Evolutionary conservation across 1,139 yeast genomes (phyloP), one percentile per base, ranked within the genome.

Genomic region (Geotrichum bryndzae): DNA sequence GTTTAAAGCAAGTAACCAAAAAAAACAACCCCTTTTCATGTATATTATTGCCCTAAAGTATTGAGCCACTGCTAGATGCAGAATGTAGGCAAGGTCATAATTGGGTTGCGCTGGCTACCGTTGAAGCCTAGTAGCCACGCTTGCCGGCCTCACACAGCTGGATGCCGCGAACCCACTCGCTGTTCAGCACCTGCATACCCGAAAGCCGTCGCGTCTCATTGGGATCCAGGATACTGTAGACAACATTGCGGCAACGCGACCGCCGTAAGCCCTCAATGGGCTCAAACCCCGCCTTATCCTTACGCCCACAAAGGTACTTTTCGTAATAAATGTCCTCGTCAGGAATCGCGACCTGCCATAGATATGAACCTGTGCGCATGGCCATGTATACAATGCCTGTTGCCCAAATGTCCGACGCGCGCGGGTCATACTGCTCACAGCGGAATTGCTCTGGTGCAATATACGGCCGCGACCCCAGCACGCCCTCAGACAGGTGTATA

Each of bases 361-460:
- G 76, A 70, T 92, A 96, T 62, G 96, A 81, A 1, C 98, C 99
- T 0, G 97, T 90, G 71, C 98, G 82, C 98, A 94, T 92, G 10
- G 97, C 97, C 97, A 94, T 91, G 74, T 92, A 94, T 55, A 94
- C 90, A 25, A 94, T 95, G 58, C 98, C 99, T 74, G 96, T 87
- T 0, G 98, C 88, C 99, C 99, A 94, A 56, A 94, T 85, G 74
- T 94, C 98, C 11, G 91, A 95, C 22, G 94, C 84, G 56, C 98
- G 78, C 1, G 98, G 95, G 73, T 94, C 98, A 73, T 90, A 94
- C 68, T 87, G 87, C 53, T 80, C 78, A 56, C 82, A 83, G 1
- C 82, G 81, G 72, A 86, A 94, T 73, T 91, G 97, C 75, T 94
- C 99, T 0, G 99, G 98, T 0, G 98, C 97, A 71, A 94, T 94